phyloP scores from a whole-genome alignment of 2,329 filamentous ascomycete genomes.

The Thelonectria blattea region DNA sequence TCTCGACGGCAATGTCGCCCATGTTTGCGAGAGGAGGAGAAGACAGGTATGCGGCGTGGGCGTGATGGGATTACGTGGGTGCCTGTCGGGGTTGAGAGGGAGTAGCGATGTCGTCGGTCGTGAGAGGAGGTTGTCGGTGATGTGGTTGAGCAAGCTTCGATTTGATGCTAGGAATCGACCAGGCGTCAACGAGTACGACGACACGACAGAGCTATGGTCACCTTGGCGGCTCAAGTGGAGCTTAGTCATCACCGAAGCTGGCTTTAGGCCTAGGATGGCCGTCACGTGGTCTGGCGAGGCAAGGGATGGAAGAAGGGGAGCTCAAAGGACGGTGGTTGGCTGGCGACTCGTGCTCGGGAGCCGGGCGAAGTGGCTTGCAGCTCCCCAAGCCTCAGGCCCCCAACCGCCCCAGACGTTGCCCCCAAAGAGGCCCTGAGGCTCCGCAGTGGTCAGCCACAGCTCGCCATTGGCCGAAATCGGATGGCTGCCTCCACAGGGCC shows the following conservation, averaged over 20 bases:
- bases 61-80: neutral
- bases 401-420: slow-evolving; percentile 14
- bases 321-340: slow-evolving; percentile 28
- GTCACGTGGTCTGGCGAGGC: slow-evolving; percentile 30
- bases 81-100: neutral
- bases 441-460: slow-evolving; percentile 6
- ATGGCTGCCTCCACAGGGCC: slow-evolving; percentile 24
- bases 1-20: slow-evolving; percentile 89
- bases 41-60: neutral
- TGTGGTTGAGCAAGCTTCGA: slow-evolving; percentile 31
- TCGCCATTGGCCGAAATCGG: slow-evolving; percentile 30
- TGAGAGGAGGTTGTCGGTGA: slow-evolving; percentile 19
- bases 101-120: slow-evolving; percentile 17
- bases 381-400: slow-evolving; percentile 23
- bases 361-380: slow-evolving; percentile 31
- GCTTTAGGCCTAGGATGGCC: neutral
- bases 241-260: slow-evolving; percentile 33
- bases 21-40: slow-evolving; percentile 56
- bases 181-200: slow-evolving; percentile 41
- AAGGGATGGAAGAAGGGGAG: neutral
- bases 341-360: neutral
- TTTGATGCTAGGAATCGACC: slow-evolving; percentile 30
- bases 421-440: slow-evolving; percentile 15
- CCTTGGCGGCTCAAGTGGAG: slow-evolving; percentile 19
- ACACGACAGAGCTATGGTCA: slow-evolving; percentile 36